Evolutionary conservation across 345 rosid genomes (phyloP).

Genomic region (Theobroma cacao): DNA sequence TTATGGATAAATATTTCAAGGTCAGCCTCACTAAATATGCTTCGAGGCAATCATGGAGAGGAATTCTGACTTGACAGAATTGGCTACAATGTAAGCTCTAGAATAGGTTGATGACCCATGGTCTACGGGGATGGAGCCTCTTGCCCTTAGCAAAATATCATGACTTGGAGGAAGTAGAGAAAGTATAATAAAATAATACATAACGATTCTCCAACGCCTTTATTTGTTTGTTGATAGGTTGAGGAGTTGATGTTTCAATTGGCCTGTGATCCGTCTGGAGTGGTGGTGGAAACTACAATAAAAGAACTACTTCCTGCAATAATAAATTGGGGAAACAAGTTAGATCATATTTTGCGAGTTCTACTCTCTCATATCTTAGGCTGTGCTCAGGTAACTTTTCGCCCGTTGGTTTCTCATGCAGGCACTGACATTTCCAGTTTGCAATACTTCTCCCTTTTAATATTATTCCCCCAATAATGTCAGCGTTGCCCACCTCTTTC

Average conservation of each 20-base stretch:
- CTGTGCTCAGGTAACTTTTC: slow-evolving; percentile 68
- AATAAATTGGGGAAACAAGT: slow-evolving; percentile 80
- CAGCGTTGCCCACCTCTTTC: slow-evolving; percentile 95
- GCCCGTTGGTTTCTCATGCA: slow-evolving; percentile 7
- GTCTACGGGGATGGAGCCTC: slow-evolving; percentile 49
- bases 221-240: slow-evolving; percentile 58
- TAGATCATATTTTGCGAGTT: slow-evolving; percentile 73
- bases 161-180: slow-evolving; percentile 26
- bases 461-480: slow-evolving; percentile 18
- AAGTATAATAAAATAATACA: slow-evolving; percentile 9
- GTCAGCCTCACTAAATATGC: slow-evolving; percentile 86
- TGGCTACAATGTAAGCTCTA: slow-evolving; percentile 72
- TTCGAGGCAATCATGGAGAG: slow-evolving; percentile 71
- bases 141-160: slow-evolving; percentile 40
- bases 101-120: slow-evolving; percentile 64
- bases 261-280: slow-evolving; percentile 87
- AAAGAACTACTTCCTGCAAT: slow-evolving; percentile 83
- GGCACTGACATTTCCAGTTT: not conserved
- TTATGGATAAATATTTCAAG: slow-evolving; percentile 97
- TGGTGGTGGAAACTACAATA: slow-evolving; percentile 88
- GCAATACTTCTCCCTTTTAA: not conserved
- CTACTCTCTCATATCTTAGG: slow-evolving; percentile 70
- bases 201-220: slow-evolving; percentile 25
- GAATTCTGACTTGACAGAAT: slow-evolving; percentile 73
- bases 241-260: slow-evolving; percentile 96